Evolutionary conservation across 2,329 filamentous ascomycete genomes (phyloP), one percentile per base, ranked within the genome.

Genomic region (Clonostachys rosea): DNA sequence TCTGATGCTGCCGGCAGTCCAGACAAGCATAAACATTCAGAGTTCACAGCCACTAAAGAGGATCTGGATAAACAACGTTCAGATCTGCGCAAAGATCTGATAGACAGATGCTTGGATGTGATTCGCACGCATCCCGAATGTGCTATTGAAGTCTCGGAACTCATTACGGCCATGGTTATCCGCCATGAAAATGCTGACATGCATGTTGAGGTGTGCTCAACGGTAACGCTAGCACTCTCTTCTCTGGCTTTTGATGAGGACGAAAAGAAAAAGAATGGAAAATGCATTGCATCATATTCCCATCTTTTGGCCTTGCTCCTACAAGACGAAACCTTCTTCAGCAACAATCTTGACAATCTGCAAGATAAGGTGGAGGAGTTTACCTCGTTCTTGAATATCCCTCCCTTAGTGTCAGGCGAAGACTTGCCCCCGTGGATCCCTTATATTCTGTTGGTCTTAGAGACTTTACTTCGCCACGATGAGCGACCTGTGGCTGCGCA

Each of bases 391-490:
- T 79, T 99, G 55, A 86, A 87, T 57, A 71, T 91, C 5, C 74
- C 81, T 6, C 71, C 81, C 1, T 80, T 84, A 24, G 80, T 85
- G 47, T 75, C 86, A 5, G 71, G 78, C 0, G 89, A 95, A 43
- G 87, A 94, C 49, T 74, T 90, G n/a, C 88, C 91, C 5, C 88
- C 90, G 2, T 99, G 92, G 91, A 86, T 97, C 53, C 88, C 90
- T 12, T 91, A 94, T 59, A 83, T 97, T 34, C 74, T 99, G 34
- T 76, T 97, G 14, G 87, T 99, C 44, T 77, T 97, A 43, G 94
- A 99, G 71, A 88, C 88, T 46, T 74, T 97, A 34, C 74, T 99
- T n/a, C 86, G 87, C 13, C 88, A 95, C 56, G 94, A 97, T 64
- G 86, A 89, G 57, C 84, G 92, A 53, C 91, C 91, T 4, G 73